A percentile compares a stretch with the other conserved stretches of the same genome.
Evolutionary conservation across 2,329 filamentous ascomycete species (phyloP).

Genomic region (Didymella pomorum): DNA sequence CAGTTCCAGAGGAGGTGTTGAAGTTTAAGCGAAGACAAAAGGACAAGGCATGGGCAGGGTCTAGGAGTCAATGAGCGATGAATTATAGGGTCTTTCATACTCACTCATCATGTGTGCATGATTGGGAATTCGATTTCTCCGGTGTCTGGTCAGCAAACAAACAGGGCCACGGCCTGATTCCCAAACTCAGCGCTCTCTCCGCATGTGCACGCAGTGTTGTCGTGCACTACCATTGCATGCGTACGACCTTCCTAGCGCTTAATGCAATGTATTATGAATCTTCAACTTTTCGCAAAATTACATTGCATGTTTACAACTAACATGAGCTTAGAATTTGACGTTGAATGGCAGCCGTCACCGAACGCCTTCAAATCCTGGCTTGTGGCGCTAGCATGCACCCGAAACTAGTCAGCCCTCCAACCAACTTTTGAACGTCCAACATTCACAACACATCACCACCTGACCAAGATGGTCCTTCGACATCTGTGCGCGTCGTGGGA

Average conservation of each 20-base stretch:
- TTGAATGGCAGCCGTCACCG: neutral
- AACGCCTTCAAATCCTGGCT: neutral
- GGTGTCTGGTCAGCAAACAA: conserved; percentile 51
- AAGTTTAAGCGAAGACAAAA: conserved; percentile 36
- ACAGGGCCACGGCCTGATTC: conserved; percentile 47
- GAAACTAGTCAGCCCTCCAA: neutral
- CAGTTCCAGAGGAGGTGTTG: conserved; percentile 25
- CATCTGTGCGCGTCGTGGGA: neutral
- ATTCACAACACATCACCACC: neutral
- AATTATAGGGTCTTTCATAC: conserved; percentile 51
- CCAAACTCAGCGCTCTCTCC: conserved; percentile 28
- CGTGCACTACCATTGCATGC: conserved; percentile 22
- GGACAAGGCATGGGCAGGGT: conserved; percentile 48
- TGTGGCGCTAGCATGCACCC: conserved; percentile 4
- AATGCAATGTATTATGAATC: conserved; percentile 26
- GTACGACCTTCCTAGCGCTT: conserved; percentile 19
- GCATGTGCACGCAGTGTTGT: conserved; percentile 19
- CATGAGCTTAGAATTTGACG: neutral
- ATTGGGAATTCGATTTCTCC: conserved; percentile 50
- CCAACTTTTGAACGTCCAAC: conserved; percentile 1
- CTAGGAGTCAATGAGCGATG: conserved; percentile 52
- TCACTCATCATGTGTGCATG: conserved; percentile 48
- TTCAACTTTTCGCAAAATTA: neutral
- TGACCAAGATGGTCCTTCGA: neutral
- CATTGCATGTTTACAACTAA: neutral